A percentile compares a stretch with the other conserved stretches of the same genome.
Evolutionary conservation across 228 moss, liverwort and hornwort genomes (phyloP).

Genomic region (Sphagnum magellanicum): DNA sequence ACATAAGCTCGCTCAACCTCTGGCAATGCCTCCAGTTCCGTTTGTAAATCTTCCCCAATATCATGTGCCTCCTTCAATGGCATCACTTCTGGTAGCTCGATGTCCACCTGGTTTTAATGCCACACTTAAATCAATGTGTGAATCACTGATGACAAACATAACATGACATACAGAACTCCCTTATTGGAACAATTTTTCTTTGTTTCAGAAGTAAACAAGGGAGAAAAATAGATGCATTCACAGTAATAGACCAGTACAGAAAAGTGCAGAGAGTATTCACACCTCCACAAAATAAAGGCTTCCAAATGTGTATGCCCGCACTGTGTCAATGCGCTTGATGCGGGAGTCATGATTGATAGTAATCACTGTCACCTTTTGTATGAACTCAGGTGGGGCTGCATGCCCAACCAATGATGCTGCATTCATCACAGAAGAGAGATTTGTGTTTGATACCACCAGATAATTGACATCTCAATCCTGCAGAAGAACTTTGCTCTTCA

Average conservation of each 20-base stretch:
- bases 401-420: slow-evolving; percentile 68
- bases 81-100: slow-evolving; percentile 42
- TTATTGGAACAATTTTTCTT: too few relatives aligned
- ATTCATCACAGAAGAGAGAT: neutral
- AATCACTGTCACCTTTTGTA: slow-evolving; percentile 72
- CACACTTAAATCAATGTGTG: neutral
- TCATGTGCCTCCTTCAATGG: slow-evolving; percentile 36
- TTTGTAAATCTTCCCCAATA: slow-evolving; percentile 40
- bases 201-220: too few relatives aligned
- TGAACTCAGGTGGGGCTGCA: slow-evolving; percentile 58
- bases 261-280: neutral
- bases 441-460: neutral
- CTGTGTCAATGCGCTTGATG: slow-evolving; percentile 61
- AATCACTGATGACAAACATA: too few relatives aligned
- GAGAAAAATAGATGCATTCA: too few relatives aligned
- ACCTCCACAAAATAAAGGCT: slow-evolving; percentile 81
- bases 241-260: too few relatives aligned
- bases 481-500: neutral
- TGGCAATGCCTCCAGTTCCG: slow-evolving; percentile 25
- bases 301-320: slow-evolving; percentile 83
- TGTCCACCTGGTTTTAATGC: slow-evolving; percentile 34
- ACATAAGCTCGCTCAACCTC: slow-evolving; percentile 55
- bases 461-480: neutral
- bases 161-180: too few relatives aligned
- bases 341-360: slow-evolving; percentile 49